A percentile compares a stretch with the other conserved stretches of the same genome.
Evolutionary conservation across 176 grass and related monocot species (phyloP).

Genomic region (Melocanna baccifera): DNA sequence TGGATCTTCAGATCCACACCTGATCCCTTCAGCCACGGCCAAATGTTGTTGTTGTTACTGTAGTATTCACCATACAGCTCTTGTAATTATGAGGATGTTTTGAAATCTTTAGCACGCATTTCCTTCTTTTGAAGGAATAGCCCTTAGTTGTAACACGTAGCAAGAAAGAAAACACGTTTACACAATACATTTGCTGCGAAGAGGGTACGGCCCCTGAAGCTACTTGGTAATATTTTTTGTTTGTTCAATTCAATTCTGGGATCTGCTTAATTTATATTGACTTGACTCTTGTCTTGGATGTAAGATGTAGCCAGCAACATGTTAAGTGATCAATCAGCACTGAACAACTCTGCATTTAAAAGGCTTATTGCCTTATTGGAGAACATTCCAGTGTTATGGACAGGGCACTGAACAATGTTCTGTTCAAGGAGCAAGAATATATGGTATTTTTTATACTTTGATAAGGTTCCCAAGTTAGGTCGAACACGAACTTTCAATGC

Average conservation of each 20-base stretch:
- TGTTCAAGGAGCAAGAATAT: background rate
- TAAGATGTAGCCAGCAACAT: background rate
- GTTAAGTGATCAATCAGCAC: background rate
- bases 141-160: slow-evolving; percentile 32
- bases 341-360: background rate
- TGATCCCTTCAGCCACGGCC: slow-evolving; percentile 20
- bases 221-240: background rate
- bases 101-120: slow-evolving; percentile 25
- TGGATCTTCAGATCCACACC: slow-evolving; percentile 4
- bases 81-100: slow-evolving; percentile 53
- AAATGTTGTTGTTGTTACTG: slow-evolving; percentile 2
- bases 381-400: background rate
- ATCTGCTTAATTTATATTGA: background rate
- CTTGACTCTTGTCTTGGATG: background rate
- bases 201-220: slow-evolving; percentile 13
- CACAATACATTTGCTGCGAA: slow-evolving; percentile 24
- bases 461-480: background rate
- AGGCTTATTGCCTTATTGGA: background rate
- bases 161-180: slow-evolving; percentile 27
- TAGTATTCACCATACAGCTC: slow-evolving; percentile 37
- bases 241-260: background rate
- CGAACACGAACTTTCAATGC: background rate
- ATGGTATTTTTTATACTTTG: background rate
- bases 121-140: slow-evolving; percentile 20
- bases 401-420: background rate